Base-by-base conservation (phyloP, 345 rosid species). In the Nephelium lappaceum region DNA sequence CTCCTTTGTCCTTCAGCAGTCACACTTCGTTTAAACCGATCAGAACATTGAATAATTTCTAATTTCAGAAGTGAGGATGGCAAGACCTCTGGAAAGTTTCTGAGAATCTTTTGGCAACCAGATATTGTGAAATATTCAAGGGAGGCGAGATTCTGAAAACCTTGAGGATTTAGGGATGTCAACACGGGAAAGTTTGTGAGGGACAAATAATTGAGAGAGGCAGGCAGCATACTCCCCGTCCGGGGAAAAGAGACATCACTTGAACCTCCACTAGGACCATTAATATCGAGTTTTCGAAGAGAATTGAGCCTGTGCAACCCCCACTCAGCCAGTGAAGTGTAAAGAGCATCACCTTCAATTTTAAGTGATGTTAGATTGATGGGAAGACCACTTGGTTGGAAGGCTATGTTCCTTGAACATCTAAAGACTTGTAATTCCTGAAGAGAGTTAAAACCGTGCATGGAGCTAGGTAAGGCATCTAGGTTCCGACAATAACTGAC, bases 351-450 rank as follows among this genome's bases (percentile, higher is more conserved):
- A 51, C 57, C 57, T 51, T 51, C 57, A 15, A 76, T 64, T 62
- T 23, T 39, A 64, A 80, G 76, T 51, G 79, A 63, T 58, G 51
- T 70, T 21, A 80, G 61, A 74, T 25, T 80, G 21, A 49, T 55
- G 1, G 83, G 77, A 18, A 80, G 57, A 65, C 83, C 83, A 11
- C 65, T 60, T 65, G 66, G 61, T 3, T 79, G 83, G 49, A 80
- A 80, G 31, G 79, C 62, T 11, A 11, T 51, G 57, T 11, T 51
- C 39, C 79, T 68, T 25, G 76, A 61, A 71, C 79, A 80, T 27
- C 75, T 55, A 38, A 49, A 70, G 11, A 80, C 65, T 66, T 38
- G 61, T 58, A 80, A 19, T 25, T 76, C 79, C 38, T 64, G 71
- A 80, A 80, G 79, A n/a, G 66, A 74, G 6, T 51, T 60, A 27